Percentiles rank a stretch among this genome's conserved stretches.
Evolutionary conservation across 208 protist genomes (phyloP).

Genomic region (Trypanosoma avium): DNA sequence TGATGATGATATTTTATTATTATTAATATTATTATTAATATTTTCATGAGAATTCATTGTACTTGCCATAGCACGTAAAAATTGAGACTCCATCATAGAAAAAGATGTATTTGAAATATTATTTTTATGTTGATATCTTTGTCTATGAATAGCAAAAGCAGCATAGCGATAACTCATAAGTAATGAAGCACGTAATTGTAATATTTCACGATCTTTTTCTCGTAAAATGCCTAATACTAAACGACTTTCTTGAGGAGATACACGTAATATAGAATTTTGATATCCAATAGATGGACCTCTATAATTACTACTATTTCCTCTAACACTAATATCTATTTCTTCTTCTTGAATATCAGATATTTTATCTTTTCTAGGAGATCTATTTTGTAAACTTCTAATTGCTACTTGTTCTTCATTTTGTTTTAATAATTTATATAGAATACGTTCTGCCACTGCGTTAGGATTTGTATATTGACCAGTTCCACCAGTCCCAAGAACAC

Average conservation of each 20-base stretch:
- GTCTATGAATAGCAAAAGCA: constrained; percentile 9
- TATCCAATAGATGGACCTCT: not conserved
- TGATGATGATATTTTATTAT: not conserved
- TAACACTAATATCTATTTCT: not conserved
- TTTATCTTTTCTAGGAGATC: not conserved
- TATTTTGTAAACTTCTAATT: not conserved
- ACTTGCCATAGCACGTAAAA: constrained; percentile 10
- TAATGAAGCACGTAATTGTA: constrained; percentile 22
- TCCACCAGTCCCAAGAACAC: no score
- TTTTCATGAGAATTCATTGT: no score
- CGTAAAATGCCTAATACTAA: constrained; percentile 6
- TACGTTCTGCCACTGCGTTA: constrained; percentile 13
- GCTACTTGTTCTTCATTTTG: constrained; percentile 10
- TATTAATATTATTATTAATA: no score
- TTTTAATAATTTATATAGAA: constrained; percentile 7
- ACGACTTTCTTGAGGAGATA: constrained; percentile 12
- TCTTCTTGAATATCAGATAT: not conserved
- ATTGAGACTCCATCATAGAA: constrained; percentile 20
- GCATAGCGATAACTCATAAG: constrained; percentile 16
- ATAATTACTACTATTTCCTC: not conserved
- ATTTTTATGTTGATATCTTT: not conserved
- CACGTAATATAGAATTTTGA: not conserved
- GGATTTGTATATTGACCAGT: constrained; percentile 3
- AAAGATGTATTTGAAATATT: not conserved
- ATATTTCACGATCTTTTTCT: constrained; percentile 26